Base-by-base conservation (phyloP, 371 early-diverging fungal genomes). In the Dichotomocladium elegans region DNA sequence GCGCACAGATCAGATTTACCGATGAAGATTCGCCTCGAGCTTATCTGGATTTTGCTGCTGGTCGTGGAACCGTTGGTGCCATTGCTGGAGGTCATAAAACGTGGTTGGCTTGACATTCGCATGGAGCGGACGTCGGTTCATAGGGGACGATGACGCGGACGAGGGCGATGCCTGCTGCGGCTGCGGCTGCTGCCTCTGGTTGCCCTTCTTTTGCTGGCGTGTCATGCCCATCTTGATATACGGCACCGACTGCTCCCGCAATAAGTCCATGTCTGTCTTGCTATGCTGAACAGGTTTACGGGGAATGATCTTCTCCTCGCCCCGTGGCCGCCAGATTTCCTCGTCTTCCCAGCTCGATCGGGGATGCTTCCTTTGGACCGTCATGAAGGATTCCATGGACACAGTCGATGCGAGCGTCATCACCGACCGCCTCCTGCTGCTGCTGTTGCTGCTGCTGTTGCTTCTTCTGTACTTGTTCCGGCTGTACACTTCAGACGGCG, bases 11-110 rank as follows among this genome's bases (percentile, higher is more conserved):
- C 22, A 6, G 2, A 22, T 11, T 28, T 68, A 72, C 72, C 68
- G 63, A 31, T 61, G 57, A 4, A 72, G 24, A 35, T 57, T 61
- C 8, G 44, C 54, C 10, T 53, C 56, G 3, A 68, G 46, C 31
- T 68, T 68, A 10, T 58, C 60, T 12, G 45, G 46, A 29, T 55
- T 25, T 28, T 51, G 51, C 22, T 51, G 51, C 19, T 51, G 51
- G 17, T 51, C 41, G 22, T 51, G 51, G 14, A 35, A 37, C 28
- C 52, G 41, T 19, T 52, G 31, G n/a, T 50, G 53, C 47, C 53
- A 53, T 47, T 45, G 27, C 29, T 30, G 14, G 9, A 6, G 6
- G 33, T 30, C 50, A 47, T 55, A 29, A 46, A 55, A 26, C 2
- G 26, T 21, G n/a, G n/a, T n/a, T n/a, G n/a, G n/a, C n/a, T n/a